Evolutionary conservation across 345 rosid species (phyloP), one percentile per base, ranked within the genome.

Genomic region (Eucalyptus caleyi): DNA sequence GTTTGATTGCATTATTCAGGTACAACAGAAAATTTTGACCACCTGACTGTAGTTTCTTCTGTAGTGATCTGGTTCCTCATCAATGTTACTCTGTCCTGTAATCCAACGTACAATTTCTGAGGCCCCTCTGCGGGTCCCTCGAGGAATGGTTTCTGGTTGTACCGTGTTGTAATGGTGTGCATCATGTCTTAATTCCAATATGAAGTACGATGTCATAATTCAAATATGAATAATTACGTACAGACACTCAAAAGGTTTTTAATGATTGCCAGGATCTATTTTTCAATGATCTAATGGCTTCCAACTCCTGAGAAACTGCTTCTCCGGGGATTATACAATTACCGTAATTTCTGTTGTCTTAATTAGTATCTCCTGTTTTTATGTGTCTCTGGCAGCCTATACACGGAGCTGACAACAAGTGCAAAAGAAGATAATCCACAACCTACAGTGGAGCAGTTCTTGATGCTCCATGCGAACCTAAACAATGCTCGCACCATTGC

Each of bases 391-490:
- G 92, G 94, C 95, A 98, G 99, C 87, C 90, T 90, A 91, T 98
- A 96, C 92, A 93, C 96, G 24, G 97, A 96, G 88, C 94, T 98
- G 88, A 92, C 93, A 81, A 91, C 94, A 49, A 91, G 96, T 81
- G 98, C 99, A 6, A 95, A 95, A 90, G 98, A 96, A 94, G 98
- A 96, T 82, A 95, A 96, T 92, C 99, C 99, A 32, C 96, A 94
- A 88, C 98, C 97, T 34, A 94, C 96, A 5, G 98, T 98, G 87
- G 99, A 98, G 92, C 96, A 94, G 92, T 98, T 97, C 93, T 93
- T 98, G 92, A 92, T 93, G 86, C 97, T 98, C 89, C 94, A 97
- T 87, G 91, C 96, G 3, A 93, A 92, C 89, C 91, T 98, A 91
- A 95, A 93, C 88, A 92, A 93, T 87, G 95, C 92, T 91, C 92